These are phyloP conservation scores for Perkinsus olseni DNA, from an alignment of 169 alveolate genomes.

Conservation along the genomic window DNA sequence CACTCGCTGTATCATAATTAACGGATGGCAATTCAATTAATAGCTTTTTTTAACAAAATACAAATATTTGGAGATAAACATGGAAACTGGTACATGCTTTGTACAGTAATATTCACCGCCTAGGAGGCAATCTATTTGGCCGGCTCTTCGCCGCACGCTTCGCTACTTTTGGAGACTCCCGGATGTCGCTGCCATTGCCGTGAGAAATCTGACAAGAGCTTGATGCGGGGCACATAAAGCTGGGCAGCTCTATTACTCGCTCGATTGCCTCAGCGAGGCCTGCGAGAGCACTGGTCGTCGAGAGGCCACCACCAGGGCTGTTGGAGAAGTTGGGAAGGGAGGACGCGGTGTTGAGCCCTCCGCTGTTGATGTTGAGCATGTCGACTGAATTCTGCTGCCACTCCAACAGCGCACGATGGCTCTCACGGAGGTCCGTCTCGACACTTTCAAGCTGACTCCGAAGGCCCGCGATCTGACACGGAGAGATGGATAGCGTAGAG, in stretches of 20 bases:
- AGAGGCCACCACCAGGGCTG: not conserved
- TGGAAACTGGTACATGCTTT: not conserved
- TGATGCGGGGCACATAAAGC: no score
- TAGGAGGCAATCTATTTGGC: no score
- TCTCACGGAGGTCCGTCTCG: not conserved
- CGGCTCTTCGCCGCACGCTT: not conserved
- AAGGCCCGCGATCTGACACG: not conserved
- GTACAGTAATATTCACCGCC: not conserved
- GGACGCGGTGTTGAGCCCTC: not conserved
- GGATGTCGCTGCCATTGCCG: not conserved
- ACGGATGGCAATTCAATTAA: no score
- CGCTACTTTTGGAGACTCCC: not conserved
- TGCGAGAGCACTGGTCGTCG: not conserved
- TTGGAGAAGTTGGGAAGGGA: not conserved
- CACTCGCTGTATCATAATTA: no score
- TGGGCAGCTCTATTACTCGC: not conserved
- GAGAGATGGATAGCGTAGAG: no score
- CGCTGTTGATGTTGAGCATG: not conserved
- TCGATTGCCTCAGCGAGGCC: not conserved
- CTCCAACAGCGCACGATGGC: not conserved
- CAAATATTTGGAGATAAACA: not conserved
- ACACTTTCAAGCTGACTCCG: not conserved
- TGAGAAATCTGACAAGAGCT: not conserved
- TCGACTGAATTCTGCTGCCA: not conserved
- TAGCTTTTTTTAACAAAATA: no score